A percentile compares a stretch with the other conserved stretches of the same genome.
Conservation (phyloP, 2,329 filamentous ascomycete genomes). For the Penicillium sp. region DNA sequence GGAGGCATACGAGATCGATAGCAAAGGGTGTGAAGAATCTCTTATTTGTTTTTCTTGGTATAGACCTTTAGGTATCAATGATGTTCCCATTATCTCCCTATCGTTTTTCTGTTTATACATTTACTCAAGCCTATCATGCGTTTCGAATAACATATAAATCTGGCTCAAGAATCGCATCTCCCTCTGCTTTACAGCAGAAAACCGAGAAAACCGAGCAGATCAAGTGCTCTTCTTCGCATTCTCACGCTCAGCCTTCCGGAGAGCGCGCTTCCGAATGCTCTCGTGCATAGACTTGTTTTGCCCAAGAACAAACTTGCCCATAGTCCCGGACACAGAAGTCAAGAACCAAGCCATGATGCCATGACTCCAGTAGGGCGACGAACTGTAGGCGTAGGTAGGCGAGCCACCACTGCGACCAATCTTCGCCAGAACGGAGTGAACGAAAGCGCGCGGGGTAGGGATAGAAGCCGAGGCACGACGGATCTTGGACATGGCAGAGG, state of each 20-base stretch:
- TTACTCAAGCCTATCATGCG: not conserved
- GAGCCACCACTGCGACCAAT: conserved; percentile 69
- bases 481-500: conserved; percentile 94
- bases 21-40: not conserved
- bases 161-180: not conserved
- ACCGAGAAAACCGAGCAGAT: not conserved
- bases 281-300: conserved; percentile 66
- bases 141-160: not conserved
- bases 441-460: conserved; percentile 73
- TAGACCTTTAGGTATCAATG: not conserved
- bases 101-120: not conserved
- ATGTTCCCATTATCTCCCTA: not conserved
- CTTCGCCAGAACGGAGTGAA: conserved; percentile 67
- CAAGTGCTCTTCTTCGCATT: conserved; percentile 46
- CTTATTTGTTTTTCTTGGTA: not conserved
- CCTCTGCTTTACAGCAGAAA: not conserved
- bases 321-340: conserved; percentile 51
- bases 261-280: conserved; percentile 69
- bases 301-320: conserved; percentile 49
- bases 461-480: conserved; percentile 67
- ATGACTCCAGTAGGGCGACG: conserved; percentile 89
- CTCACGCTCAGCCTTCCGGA: conserved; percentile 77
- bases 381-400: conserved; percentile 70
- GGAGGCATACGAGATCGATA: too few relatives aligned
- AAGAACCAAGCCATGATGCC: conserved; percentile 79